Conservation (phyloP, 352 stramenopile species). For the Phytophthora ramorum region DNA sequence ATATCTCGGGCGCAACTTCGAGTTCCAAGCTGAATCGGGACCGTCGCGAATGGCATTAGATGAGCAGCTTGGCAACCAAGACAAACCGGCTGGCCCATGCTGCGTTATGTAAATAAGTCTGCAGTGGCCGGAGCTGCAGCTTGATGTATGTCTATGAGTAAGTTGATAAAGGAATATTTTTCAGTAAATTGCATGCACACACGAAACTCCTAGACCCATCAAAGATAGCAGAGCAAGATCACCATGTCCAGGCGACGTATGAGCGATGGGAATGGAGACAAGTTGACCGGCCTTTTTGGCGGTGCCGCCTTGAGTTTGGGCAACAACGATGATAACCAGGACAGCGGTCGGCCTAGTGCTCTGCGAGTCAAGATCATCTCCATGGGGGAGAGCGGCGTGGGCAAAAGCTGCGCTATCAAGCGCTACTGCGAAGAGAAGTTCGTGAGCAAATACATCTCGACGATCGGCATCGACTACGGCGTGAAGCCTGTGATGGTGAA, state of each 20-base stretch:
- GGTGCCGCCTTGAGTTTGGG: slow-evolving; percentile 32
- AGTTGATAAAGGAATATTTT: slow-evolving; percentile 27
- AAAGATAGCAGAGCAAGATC: slow-evolving; percentile 11
- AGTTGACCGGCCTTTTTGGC: slow-evolving; percentile 41
- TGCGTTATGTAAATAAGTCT: slow-evolving; percentile 29
- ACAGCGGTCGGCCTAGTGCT: slow-evolving; percentile 47
- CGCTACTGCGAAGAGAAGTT: slow-evolving; percentile 96
- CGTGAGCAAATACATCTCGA: slow-evolving; percentile 96
- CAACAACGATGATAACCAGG: slow-evolving; percentile 34
- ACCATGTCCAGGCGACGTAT: slow-evolving; percentile 40
- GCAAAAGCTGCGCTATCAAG: slow-evolving; percentile 97
- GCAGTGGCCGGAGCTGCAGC: not conserved
- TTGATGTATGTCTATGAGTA: slow-evolving; percentile 12
- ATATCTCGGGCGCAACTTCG: slow-evolving; percentile 82
- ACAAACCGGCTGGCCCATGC: slow-evolving; percentile 26
- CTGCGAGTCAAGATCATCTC: slow-evolving; percentile 95
- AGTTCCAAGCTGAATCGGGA: slow-evolving; percentile 42
- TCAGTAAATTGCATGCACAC: slow-evolving; percentile 3
- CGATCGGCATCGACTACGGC: slow-evolving; percentile 96
- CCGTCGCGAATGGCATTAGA: not conserved
- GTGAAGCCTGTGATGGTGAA: slow-evolving; percentile 90
- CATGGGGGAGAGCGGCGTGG: slow-evolving; percentile 89
- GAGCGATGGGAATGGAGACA: slow-evolving; percentile 77
- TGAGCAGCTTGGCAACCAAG: slow-evolving; percentile 17
- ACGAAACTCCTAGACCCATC: slow-evolving; percentile 16